These are phyloP conservation scores for Epichloe sibirici DNA, from an alignment of 2,329 filamentous ascomycete species.

Conservation along the genomic window DNA sequence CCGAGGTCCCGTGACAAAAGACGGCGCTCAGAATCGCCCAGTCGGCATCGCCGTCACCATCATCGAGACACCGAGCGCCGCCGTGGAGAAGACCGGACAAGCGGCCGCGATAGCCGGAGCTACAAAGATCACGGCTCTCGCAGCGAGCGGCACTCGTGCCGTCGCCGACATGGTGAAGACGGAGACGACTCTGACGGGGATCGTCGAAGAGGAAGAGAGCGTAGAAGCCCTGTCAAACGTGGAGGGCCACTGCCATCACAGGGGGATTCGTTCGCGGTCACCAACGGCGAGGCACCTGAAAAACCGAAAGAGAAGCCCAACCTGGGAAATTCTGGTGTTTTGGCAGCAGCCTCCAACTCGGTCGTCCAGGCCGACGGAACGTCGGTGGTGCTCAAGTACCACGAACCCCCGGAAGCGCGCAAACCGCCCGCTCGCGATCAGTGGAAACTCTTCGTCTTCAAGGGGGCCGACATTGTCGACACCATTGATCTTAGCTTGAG, in stretches of 20 bases:
- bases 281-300: constrained; percentile 32
- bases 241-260: constrained; percentile 47
- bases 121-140: constrained; percentile 20
- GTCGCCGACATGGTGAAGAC: constrained; percentile 12
- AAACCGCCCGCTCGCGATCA: constrained; percentile 67
- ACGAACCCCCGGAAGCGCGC: constrained; percentile 85
- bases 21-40: constrained; percentile 18
- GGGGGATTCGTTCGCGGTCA: constrained; percentile 45
- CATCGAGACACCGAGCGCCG: constrained; percentile 15
- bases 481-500: constrained; percentile 64
- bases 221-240: constrained; percentile 15
- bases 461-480: constrained; percentile 66
- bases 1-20: constrained; percentile 18
- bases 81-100: constrained; percentile 7
- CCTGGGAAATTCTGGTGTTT: constrained; percentile 63
- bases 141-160: constrained; percentile 17
- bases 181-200: constrained; percentile 12
- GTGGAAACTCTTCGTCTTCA: constrained; percentile 93
- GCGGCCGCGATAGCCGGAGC: constrained; percentile 10
- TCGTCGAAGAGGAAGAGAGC: constrained; percentile 8
- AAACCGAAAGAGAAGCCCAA: constrained; percentile 80
- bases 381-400: constrained; percentile 79
- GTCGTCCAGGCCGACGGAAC: constrained; percentile 60
- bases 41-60: constrained; percentile 7
- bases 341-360: constrained; percentile 80